Percentiles rank a stretch among this genome's conserved stretches.
Conservation (phyloP, 345 rosid species). For the Pistacia vera region DNA sequence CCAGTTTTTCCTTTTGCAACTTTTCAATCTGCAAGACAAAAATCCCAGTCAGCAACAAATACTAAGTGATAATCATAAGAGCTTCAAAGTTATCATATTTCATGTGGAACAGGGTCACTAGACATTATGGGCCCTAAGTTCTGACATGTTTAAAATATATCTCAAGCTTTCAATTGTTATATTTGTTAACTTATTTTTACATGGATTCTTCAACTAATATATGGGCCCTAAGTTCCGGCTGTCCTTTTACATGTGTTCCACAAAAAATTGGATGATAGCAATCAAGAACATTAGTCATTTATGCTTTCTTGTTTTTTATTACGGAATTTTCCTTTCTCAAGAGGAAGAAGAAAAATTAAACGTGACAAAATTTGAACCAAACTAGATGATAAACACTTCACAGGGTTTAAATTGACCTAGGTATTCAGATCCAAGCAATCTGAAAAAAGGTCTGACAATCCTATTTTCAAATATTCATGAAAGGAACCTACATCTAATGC, state of each 20-base stretch:
- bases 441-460: not conserved
- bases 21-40: slow-evolving; percentile 71
- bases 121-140: not conserved
- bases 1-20: slow-evolving; percentile 69
- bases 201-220: not conserved
- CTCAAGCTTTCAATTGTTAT: not conserved
- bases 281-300: not conserved
- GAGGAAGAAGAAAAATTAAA: not conserved
- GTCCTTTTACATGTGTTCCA: not conserved
- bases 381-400: not conserved
- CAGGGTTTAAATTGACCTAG: not conserved
- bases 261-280: not conserved
- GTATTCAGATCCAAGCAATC: not conserved
- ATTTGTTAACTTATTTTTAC: not conserved
- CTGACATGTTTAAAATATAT: not conserved
- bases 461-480: not conserved
- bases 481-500: not conserved
- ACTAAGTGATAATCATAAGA: slow-evolving; percentile 10
- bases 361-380: not conserved
- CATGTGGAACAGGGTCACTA: not conserved
- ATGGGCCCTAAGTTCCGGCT: not conserved
- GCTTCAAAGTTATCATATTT: not conserved
- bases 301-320: not conserved
- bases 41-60: slow-evolving; percentile 14
- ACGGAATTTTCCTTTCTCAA: not conserved